phyloP scores from a whole-genome alignment of 257 asterid genomes.

The Buddleja alternifolia region DNA sequence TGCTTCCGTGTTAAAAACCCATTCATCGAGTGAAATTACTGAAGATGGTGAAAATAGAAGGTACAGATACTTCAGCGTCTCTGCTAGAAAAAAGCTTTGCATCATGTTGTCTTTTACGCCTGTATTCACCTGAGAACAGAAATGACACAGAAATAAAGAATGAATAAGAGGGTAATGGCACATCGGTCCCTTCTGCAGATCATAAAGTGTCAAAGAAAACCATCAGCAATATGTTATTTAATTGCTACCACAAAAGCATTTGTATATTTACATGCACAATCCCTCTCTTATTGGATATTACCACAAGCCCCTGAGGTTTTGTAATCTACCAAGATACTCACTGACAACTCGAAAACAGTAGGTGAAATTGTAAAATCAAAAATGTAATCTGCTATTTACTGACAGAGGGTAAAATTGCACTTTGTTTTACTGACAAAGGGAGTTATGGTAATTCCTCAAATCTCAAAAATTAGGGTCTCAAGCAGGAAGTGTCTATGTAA shows the following conservation, averaged over 20 bases:
- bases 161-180: neutral
- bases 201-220: neutral
- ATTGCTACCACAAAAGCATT: neutral
- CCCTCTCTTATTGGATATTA: too few species aligned
- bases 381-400: too few species aligned
- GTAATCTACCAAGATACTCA: too few species aligned
- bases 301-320: too few species aligned
- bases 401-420: too few species aligned
- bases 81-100: constrained; percentile 99
- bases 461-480: too few species aligned
- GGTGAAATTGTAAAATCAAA: too few species aligned
- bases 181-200: neutral
- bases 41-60: constrained; percentile 96
- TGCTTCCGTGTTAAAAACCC: constrained; percentile 99
- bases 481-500: neutral
- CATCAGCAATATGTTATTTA: constrained; percentile 6
- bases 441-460: too few species aligned
- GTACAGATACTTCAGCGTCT: constrained; percentile 94
- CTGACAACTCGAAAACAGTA: too few species aligned
- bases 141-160: neutral
- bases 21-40: constrained; percentile 88
- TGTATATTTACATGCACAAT: too few species aligned
- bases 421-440: too few species aligned
- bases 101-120: constrained; percentile 98
- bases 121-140: constrained; percentile 72